Conservation (phyloP, 1,284 basidiomycete species). For the Rhizoctonia solani region DNA sequence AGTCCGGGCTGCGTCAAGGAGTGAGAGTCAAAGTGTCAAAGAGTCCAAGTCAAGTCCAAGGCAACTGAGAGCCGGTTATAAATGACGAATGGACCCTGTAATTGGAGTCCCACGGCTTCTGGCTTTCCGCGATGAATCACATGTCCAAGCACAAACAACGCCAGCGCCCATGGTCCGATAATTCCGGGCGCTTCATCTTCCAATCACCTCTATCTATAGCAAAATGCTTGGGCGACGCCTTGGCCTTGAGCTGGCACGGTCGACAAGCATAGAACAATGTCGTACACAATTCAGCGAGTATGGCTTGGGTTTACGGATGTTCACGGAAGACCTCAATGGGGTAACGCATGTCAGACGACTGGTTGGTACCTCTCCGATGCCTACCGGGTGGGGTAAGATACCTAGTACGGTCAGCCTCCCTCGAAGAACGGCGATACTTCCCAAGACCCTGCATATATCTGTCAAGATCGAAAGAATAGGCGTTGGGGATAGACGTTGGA, state of each 20-base stretch:
- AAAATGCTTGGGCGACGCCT: neutral
- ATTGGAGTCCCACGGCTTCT: neutral
- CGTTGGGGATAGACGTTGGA: neutral
- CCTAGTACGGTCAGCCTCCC: neutral
- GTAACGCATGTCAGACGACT: neutral
- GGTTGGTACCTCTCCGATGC: neutral
- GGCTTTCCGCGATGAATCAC: neutral
- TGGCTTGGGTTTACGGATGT: too few relatives aligned
- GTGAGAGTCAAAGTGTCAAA: neutral
- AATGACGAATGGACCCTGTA: slow-evolving; percentile 1
- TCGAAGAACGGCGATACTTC: neutral
- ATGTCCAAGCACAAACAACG: neutral
- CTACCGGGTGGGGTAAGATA: neutral
- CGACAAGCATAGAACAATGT: neutral
- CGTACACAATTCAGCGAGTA: neutral
- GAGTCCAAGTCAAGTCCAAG: neutral
- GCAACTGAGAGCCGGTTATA: neutral
- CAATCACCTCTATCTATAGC: neutral
- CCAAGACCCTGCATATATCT: neutral
- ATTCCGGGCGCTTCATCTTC: neutral
- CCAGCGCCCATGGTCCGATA: slow-evolving; percentile 9
- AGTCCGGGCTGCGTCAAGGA: neutral
- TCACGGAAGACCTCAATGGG: neutral
- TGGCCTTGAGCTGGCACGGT: neutral
- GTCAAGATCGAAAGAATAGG: neutral